These are phyloP conservation scores for Alloteropsis semialata DNA, from an alignment of 176 grass and related monocot genomes.

Conservation along the genomic window DNA sequence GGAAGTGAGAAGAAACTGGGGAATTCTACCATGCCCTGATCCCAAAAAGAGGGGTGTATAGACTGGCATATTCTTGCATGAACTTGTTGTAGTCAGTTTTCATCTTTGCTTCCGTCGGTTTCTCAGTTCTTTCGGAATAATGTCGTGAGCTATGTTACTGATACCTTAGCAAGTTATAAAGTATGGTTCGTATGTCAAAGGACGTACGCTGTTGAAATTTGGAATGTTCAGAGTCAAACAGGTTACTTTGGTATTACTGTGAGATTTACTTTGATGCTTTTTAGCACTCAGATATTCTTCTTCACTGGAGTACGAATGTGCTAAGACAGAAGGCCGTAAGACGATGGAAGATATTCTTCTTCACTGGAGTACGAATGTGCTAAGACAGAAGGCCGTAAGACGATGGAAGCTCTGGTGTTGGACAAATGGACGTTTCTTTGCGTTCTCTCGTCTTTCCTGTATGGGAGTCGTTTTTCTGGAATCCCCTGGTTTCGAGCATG, in stretches of 20 bases:
- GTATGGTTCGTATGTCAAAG: neutral
- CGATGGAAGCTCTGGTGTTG: too few relatives aligned
- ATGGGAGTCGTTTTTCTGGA: too few relatives aligned
- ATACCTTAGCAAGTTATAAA: neutral
- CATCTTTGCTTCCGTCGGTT: neutral
- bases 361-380: too few relatives aligned
- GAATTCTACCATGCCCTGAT: constrained; percentile 60
- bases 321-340: neutral
- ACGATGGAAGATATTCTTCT: neutral
- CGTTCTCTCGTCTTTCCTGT: too few relatives aligned
- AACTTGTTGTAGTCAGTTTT: neutral
- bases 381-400: neutral
- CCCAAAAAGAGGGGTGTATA: constrained; percentile 35
- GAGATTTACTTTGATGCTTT: neutral
- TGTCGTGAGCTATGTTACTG: neutral
- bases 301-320: too few relatives aligned
- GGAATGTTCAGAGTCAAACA: neutral
- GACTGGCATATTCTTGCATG: neutral
- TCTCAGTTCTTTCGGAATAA: neutral
- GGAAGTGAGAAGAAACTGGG: constrained; percentile 72
- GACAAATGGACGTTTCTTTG: too few relatives aligned
- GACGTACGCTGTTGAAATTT: neutral
- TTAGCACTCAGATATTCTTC: neutral
- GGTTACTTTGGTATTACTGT: neutral
- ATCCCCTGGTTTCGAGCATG: too few relatives aligned